These are phyloP conservation scores for Eleusine indica DNA, from an alignment of 176 grass and related monocot species.

Conservation along the genomic window DNA sequence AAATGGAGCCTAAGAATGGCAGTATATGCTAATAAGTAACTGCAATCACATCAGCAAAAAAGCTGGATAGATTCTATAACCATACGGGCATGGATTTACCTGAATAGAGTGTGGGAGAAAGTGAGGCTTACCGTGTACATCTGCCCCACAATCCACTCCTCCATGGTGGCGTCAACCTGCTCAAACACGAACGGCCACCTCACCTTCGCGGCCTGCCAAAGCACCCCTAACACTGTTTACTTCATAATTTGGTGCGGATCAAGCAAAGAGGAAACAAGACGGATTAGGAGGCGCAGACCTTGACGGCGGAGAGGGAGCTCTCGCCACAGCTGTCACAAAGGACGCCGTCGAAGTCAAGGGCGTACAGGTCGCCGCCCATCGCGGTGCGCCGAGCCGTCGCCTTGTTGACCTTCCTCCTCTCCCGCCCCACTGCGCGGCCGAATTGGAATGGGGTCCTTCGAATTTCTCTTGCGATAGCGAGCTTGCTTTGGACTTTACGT, in stretches of 20 bases:
- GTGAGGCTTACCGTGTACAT: conserved; percentile 72
- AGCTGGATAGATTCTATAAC: neutral
- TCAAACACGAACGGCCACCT: conserved; percentile 80
- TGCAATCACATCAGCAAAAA: neutral
- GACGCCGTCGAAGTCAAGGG: conserved; percentile 93
- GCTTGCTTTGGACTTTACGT: neutral
- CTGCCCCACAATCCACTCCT: conserved; percentile 85
- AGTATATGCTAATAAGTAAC: neutral
- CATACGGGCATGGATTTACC: neutral
- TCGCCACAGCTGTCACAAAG: conserved; percentile 95
- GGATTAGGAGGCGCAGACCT: conserved; percentile 40
- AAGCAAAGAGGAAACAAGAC: neutral
- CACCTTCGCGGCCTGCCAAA: conserved; percentile 78
- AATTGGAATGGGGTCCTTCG: neutral
- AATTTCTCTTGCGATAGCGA: neutral
- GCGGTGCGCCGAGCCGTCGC: neutral
- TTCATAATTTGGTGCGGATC: neutral
- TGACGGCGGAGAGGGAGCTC: conserved; percentile 90
- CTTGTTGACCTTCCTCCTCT: neutral
- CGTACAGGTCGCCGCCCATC: conserved; percentile 78
- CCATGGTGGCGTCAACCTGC: conserved; percentile 54
- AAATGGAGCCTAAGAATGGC: neutral
- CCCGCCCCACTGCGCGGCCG: neutral
- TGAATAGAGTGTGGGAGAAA: neutral
- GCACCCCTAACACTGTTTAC: neutral